Conservation (phyloP, 2,329 filamentous ascomycete species). For the Dactylellina cionopaga region DNA sequence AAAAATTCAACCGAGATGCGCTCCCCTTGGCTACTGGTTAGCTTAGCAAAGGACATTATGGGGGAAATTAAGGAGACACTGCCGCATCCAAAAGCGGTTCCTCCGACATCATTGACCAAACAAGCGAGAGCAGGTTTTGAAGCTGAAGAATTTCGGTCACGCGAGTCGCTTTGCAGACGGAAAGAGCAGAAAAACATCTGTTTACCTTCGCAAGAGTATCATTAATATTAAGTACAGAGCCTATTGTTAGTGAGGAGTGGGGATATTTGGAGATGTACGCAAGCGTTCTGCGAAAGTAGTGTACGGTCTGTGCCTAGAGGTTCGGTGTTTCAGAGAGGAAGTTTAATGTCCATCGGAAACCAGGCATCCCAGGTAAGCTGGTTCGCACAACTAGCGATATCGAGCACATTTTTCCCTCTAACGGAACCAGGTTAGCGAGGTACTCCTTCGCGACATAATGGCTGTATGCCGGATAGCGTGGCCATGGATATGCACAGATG, state of each 20-base stretch:
- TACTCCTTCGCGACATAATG: constrained; percentile 30
- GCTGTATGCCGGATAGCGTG: no score
- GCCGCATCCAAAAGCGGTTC: constrained; percentile 48
- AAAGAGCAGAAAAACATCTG: neutral
- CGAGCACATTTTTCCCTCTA: constrained; percentile 30
- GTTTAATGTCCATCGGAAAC: constrained; percentile 31
- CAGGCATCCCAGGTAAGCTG: neutral
- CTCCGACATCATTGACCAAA: constrained; percentile 24
- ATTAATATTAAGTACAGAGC: neutral
- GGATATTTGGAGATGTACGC: constrained; percentile 34
- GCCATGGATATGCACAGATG: no score
- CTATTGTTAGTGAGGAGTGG: neutral
- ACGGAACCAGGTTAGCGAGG: constrained; percentile 6
- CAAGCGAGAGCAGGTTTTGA: constrained; percentile 8
- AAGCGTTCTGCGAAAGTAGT: constrained; percentile 6
- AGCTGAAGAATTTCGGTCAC: constrained; percentile 18
- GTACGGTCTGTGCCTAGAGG: no score
- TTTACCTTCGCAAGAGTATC: neutral
- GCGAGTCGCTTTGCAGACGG: constrained; percentile 39
- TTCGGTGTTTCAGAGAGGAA: constrained; percentile 27
- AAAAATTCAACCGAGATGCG: constrained; percentile 18
- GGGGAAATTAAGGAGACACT: constrained; percentile 52
- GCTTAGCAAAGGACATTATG: neutral
- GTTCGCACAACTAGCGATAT: constrained; percentile 24
- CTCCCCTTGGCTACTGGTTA: constrained; percentile 11